These are phyloP conservation scores for Claviceps paspali DNA, from an alignment of 2,329 filamentous ascomycete genomes.

Conservation along the genomic window DNA sequence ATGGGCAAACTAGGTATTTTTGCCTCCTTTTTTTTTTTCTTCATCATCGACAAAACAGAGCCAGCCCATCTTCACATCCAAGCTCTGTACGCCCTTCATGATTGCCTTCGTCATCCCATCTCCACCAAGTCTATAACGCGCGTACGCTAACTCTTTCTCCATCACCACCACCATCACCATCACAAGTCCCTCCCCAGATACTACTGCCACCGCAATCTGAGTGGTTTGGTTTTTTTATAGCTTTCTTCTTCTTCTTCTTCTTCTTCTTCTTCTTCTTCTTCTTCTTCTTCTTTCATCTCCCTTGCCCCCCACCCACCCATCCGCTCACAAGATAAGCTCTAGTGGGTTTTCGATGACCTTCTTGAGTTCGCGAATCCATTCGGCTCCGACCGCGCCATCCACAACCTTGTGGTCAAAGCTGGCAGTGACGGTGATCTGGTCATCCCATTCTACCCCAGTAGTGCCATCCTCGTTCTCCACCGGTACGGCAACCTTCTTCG, in stretches of 20 bases:
- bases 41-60: slow-evolving; percentile 4
- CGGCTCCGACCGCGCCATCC: slow-evolving; percentile 86
- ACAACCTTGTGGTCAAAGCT: slow-evolving; percentile 99
- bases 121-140: slow-evolving; percentile 8
- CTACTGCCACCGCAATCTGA: too few relatives aligned
- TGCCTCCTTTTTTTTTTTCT: slow-evolving; percentile 10
- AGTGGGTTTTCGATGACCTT: slow-evolving; percentile 95
- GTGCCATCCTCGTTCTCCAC: slow-evolving; percentile 72
- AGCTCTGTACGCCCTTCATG: not conserved
- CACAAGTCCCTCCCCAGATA: not conserved
- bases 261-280: too few relatives aligned
- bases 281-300: too few relatives aligned
- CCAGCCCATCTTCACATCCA: slow-evolving; percentile 2
- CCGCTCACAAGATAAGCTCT: slow-evolving; percentile 68
- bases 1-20: slow-evolving; percentile 19
- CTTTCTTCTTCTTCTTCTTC: too few relatives aligned
- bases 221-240: too few relatives aligned
- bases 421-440: slow-evolving; percentile 87
- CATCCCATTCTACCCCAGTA: slow-evolving; percentile 70
- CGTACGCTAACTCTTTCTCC: slow-evolving; percentile 8
- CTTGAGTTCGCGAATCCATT: slow-evolving; percentile 96
- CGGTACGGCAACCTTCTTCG: slow-evolving; percentile 86
- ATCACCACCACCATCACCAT: slow-evolving; percentile 1
- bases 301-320: too few relatives aligned
- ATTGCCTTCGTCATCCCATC: slow-evolving; percentile 5